A percentile compares a stretch with the other conserved stretches of the same genome.
These are phyloP conservation scores for Paracamarosporium sp. DNA, from an alignment of 2,329 filamentous ascomycete species.

Conservation along the genomic window DNA sequence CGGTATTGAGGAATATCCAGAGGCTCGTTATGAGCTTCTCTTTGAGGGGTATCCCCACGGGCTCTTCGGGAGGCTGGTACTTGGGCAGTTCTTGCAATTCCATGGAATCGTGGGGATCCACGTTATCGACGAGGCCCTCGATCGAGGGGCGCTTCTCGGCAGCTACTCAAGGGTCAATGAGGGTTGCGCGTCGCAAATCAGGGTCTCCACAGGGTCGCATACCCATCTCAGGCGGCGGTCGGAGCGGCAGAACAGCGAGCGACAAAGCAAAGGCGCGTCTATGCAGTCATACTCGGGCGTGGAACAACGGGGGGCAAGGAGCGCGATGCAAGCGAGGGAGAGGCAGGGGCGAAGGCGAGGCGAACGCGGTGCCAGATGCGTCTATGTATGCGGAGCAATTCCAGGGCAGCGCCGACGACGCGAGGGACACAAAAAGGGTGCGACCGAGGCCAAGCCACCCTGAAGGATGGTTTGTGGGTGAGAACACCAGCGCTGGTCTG, in stretches of 20 bases:
- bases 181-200: slow-evolving; percentile 1
- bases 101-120: slow-evolving; percentile 42
- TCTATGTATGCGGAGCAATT: background rate
- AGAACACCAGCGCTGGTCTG: background rate
- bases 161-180: slow-evolving; percentile 34
- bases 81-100: slow-evolving; percentile 41
- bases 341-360: background rate
- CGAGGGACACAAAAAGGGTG: slow-evolving; percentile 1
- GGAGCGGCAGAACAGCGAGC: background rate
- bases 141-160: slow-evolving; percentile 47
- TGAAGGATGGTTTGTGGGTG: background rate
- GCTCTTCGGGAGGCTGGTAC: slow-evolving; percentile 38
- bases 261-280: slow-evolving; percentile 3
- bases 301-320: background rate
- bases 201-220: background rate
- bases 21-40: slow-evolving; percentile 47
- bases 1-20: slow-evolving; percentile 53
- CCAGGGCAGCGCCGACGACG: background rate
- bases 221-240: background rate
- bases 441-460: background rate
- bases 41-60: slow-evolving; percentile 36
- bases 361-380: background rate
- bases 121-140: slow-evolving; percentile 47
- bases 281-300: slow-evolving; percentile 1
- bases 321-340: background rate